phyloP scores from a whole-genome alignment of 2,329 filamentous ascomycete genomes.

The Cytospora piceae region DNA sequence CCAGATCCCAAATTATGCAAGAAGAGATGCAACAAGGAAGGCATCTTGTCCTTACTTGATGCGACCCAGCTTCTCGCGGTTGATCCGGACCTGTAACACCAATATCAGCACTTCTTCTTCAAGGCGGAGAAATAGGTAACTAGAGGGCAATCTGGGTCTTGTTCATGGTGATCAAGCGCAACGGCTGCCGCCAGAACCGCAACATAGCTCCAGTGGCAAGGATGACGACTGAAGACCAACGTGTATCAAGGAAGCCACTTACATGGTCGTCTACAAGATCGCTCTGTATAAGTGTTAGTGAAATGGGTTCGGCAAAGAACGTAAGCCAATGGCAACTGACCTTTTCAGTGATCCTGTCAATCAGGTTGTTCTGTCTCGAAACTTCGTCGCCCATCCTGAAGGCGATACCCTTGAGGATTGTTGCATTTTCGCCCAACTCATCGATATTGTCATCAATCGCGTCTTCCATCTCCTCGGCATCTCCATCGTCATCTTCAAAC shows the following conservation, averaged over 20 bases:
- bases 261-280: constrained; percentile 83
- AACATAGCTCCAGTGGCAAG: neutral
- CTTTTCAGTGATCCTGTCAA: constrained; percentile 74
- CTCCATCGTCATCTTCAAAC: constrained; percentile 75
- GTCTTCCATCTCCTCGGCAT: constrained; percentile 51
- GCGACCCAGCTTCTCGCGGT: constrained; percentile 71
- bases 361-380: constrained; percentile 74
- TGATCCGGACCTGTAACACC: constrained; percentile 52
- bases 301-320: too few species aligned
- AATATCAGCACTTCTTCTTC: neutral
- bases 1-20: neutral
- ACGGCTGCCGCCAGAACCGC: neutral
- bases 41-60: constrained; percentile 43
- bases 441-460: constrained; percentile 61
- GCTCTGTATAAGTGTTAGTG: constrained; percentile 55
- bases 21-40: neutral
- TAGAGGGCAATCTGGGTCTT: neutral
- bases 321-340: constrained; percentile 47
- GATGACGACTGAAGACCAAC: too few species aligned
- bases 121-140: neutral
- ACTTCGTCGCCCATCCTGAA: constrained; percentile 76
- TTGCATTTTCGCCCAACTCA: constrained; percentile 70
- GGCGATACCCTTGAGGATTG: constrained; percentile 75
- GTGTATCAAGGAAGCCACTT: constrained; percentile 40
- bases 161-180: neutral